Evolutionary conservation across 192 early-diverging fungal genomes (phyloP).

Genomic region (Diversispora epigaea): DNA sequence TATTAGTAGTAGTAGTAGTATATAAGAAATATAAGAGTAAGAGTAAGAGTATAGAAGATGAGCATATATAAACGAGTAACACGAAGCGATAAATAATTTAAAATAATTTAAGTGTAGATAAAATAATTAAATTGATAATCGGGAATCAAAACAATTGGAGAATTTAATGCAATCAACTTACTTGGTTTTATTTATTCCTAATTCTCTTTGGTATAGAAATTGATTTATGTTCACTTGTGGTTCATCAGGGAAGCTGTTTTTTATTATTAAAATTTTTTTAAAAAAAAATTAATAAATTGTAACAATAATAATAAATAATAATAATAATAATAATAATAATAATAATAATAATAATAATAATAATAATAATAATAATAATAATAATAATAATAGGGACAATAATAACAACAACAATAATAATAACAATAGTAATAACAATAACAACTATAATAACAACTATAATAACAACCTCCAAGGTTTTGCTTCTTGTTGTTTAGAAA

Average conservation of each 20-base stretch:
- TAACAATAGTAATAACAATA: too few relatives aligned
- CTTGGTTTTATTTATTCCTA: neutral
- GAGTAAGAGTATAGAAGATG: too few relatives aligned
- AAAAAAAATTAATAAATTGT: neutral
- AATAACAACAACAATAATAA: neutral
- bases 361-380: too few relatives aligned
- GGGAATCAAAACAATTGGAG: too few relatives aligned
- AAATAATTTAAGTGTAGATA: too few relatives aligned
- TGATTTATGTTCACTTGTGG: neutral
- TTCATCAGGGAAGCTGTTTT: slow-evolving; percentile 6
- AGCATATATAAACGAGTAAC: too few relatives aligned
- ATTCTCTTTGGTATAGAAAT: slow-evolving; percentile 11
- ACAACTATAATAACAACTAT: neutral
- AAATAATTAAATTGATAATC: too few relatives aligned
- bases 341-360: too few relatives aligned
- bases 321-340: too few relatives aligned
- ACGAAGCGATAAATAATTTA: too few relatives aligned
- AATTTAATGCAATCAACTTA: neutral
- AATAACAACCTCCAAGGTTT: slow-evolving; percentile 16
- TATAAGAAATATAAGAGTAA: too few relatives aligned
- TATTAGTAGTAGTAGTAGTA: too few relatives aligned
- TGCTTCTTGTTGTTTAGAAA: slow-evolving; percentile 17
- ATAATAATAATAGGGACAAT: neutral
- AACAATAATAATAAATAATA: neutral
- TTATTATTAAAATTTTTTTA: neutral